These are phyloP conservation scores for Marchantia paleacea DNA, from an alignment of 225 moss, liverwort and hornwort genomes.

Conservation along the genomic window DNA sequence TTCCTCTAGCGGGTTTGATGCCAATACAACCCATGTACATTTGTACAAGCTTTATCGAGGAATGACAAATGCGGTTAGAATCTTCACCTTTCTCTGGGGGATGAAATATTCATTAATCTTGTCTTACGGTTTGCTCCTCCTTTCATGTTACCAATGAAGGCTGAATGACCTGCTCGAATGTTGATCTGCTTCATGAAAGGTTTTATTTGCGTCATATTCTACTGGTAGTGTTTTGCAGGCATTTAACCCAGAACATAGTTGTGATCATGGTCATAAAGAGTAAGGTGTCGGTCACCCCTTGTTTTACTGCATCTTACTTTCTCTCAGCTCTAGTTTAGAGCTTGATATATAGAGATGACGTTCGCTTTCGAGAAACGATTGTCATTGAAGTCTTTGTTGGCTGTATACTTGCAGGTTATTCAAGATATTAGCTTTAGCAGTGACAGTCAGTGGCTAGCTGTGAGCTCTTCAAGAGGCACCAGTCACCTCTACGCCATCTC, in stretches of 20 bases:
- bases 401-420: slow-evolving; percentile 59
- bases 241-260: no score
- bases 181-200: not conserved
- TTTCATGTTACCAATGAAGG: not conserved
- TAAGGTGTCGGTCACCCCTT: no score
- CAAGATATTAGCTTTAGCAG: slow-evolving; percentile 92
- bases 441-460: slow-evolving; percentile 94
- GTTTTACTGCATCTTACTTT: not conserved
- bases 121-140: not conserved
- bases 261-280: no score
- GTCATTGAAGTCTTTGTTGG: not conserved
- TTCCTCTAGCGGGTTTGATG: slow-evolving; percentile 43
- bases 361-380: not conserved
- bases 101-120: no score
- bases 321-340: not conserved
- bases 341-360: not conserved
- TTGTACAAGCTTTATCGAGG: slow-evolving; percentile 97
- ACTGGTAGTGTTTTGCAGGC: not conserved
- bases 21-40: slow-evolving; percentile 55
- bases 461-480: slow-evolving; percentile 91
- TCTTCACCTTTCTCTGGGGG: slow-evolving; percentile 1
- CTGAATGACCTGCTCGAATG: not conserved
- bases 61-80: slow-evolving; percentile 83
- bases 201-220: not conserved
- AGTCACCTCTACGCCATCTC: slow-evolving; percentile 92